A percentile compares a stretch with the other conserved stretches of the same genome.
Evolutionary conservation across 176 grass and related monocot species (phyloP).

Genomic region (Chloris gayana): DNA sequence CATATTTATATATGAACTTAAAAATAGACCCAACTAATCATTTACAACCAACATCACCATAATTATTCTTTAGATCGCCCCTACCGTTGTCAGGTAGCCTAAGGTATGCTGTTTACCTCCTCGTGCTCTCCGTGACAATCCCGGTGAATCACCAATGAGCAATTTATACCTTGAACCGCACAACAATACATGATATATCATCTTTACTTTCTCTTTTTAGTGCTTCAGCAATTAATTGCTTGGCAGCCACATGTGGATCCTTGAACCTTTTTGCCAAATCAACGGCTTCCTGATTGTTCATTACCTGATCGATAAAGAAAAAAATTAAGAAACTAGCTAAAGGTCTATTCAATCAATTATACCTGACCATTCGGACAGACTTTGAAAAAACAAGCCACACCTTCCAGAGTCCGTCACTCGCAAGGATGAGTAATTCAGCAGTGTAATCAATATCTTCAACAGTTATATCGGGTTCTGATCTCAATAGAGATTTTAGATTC

Average conservation of each 20-base stretch:
- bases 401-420: conserved; percentile 90
- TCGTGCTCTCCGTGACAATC: conserved; percentile 1
- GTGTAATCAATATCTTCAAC: conserved; percentile 63
- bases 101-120: conserved; percentile 23
- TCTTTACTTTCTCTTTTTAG: conserved; percentile 80
- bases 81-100: conserved; percentile 5
- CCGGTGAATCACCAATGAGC: not conserved
- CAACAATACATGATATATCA: conserved; percentile 87
- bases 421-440: conserved; percentile 73
- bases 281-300: conserved; percentile 67
- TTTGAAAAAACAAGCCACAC: conserved; percentile 43
- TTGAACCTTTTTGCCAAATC: conserved; percentile 74
- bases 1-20: conserved; percentile 44
- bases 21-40: conserved; percentile 36
- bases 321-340: conserved; percentile 24
- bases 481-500: conserved; percentile 78
- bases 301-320: conserved; percentile 55
- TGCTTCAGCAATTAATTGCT: conserved; percentile 59
- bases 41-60: conserved; percentile 46
- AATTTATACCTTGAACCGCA: conserved; percentile 69
- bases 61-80: conserved; percentile 41
- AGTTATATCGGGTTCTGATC: conserved; percentile 73
- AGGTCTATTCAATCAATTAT: conserved; percentile 28
- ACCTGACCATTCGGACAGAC: conserved; percentile 1
- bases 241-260: conserved; percentile 72